These are phyloP conservation scores for Secale cereale DNA, from an alignment of 176 grass and related monocot genomes.

Conservation along the genomic window DNA sequence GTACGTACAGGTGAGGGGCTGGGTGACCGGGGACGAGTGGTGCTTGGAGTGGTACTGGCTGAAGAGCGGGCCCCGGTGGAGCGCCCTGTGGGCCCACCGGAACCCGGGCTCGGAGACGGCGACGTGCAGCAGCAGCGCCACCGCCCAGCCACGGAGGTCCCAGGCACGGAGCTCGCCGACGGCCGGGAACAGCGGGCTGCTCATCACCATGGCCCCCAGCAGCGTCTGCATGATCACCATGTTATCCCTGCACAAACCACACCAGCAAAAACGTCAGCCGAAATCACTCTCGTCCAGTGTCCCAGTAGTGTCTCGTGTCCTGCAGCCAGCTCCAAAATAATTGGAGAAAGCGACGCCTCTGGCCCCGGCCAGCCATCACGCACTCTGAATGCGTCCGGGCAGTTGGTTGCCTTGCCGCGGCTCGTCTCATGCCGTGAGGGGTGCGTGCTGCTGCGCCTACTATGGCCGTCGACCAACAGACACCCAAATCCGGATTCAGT, in stretches of 20 bases:
- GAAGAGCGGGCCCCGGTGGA: conserved; percentile 60
- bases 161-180: neutral
- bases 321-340: neutral
- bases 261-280: neutral
- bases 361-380: neutral
- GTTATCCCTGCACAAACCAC: conserved; percentile 60
- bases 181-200: conserved; percentile 28
- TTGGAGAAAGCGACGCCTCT: neutral
- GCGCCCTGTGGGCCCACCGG: conserved; percentile 60
- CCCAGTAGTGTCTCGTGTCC: neutral
- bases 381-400: neutral
- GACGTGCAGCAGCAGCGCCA: conserved; percentile 60
- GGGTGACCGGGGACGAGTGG: conserved; percentile 62
- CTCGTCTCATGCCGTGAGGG: neutral
- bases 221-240: conserved; percentile 72
- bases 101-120: conserved; percentile 64
- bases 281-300: neutral
- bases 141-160: conserved; percentile 41
- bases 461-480: conserved; percentile 20
- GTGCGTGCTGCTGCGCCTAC: neutral
- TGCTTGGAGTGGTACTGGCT: conserved; percentile 55
- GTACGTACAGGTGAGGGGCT: conserved; percentile 58
- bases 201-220: conserved; percentile 37
- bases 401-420: neutral
- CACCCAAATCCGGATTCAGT: conserved; percentile 1